Percentiles rank a stretch among this genome's conserved stretches.
Conservation (phyloP, 495 filamentous ascomycete genomes). For the Hypoxylon intermedium region DNA sequence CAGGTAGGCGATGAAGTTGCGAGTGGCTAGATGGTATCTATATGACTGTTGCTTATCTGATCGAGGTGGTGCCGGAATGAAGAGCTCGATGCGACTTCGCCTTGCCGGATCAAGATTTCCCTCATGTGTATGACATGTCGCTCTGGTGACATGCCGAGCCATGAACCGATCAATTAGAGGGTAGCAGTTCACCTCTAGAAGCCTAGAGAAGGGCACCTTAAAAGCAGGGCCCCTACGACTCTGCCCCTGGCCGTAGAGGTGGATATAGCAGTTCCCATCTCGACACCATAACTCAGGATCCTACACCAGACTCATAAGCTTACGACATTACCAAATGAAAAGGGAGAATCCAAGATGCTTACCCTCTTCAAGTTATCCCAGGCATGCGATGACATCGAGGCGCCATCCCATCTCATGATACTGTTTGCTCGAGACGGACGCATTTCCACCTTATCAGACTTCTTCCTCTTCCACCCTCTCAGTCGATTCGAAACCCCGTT, state of each 20-base stretch:
- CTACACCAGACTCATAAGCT: slow-evolving; percentile 34
- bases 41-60: slow-evolving; percentile 58
- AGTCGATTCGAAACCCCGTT: slow-evolving; percentile 37
- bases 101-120: slow-evolving; percentile 30
- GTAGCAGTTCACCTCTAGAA: slow-evolving; percentile 59
- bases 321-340: neutral
- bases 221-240: slow-evolving; percentile 68
- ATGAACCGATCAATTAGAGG: slow-evolving; percentile 61
- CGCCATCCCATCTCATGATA: slow-evolving; percentile 65
- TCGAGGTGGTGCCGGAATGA: slow-evolving; percentile 64
- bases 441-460: slow-evolving; percentile 30
- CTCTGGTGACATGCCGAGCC: slow-evolving; percentile 34
- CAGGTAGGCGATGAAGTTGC: slow-evolving; percentile 75
- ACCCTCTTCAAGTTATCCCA: slow-evolving; percentile 65
- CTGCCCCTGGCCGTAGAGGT: slow-evolving; percentile 66
- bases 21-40: slow-evolving; percentile 65
- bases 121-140: slow-evolving; percentile 16
- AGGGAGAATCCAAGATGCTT: slow-evolving; percentile 24
- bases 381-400: slow-evolving; percentile 49
- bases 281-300: slow-evolving; percentile 70
- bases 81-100: slow-evolving; percentile 59
- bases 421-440: slow-evolving; percentile 29
- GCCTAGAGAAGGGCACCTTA: slow-evolving; percentile 57
- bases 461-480: slow-evolving; percentile 38
- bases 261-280: slow-evolving; percentile 67